These are phyloP conservation scores for Sclerotinia minor DNA, from an alignment of 2,329 filamentous ascomycete genomes.

Conservation along the genomic window DNA sequence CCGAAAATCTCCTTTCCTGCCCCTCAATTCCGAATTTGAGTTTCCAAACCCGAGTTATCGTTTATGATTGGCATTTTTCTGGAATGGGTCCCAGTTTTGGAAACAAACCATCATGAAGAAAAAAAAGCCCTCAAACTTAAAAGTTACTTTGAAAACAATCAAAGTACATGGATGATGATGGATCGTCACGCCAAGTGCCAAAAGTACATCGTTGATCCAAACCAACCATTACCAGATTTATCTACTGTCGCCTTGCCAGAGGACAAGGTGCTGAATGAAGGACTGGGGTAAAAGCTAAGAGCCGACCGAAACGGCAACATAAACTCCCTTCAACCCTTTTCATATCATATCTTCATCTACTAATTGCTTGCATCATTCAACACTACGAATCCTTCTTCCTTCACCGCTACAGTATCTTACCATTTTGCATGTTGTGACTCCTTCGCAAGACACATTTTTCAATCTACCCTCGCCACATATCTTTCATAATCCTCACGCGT, in stretches of 20 bases:
- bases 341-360: constrained; percentile 17
- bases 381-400: constrained; percentile 14
- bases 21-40: constrained; percentile 14
- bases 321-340: constrained; percentile 8
- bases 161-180: neutral
- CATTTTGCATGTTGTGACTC: constrained; percentile 21
- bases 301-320: neutral
- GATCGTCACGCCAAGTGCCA: neutral
- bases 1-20: neutral
- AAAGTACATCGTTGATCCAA: neutral
- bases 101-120: neutral
- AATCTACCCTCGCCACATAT: constrained; percentile 16
- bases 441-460: constrained; percentile 7
- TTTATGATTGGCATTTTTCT: neutral
- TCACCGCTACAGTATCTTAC: constrained; percentile 22
- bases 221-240: constrained; percentile 6
- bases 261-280: neutral
- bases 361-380: constrained; percentile 11
- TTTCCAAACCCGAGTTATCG: neutral
- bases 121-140: constrained; percentile 14
- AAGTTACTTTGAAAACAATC: neutral
- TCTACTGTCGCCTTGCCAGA: neutral
- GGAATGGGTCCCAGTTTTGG: neutral
- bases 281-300: constrained; percentile 9
- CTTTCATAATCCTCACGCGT: constrained; percentile 13